Evolutionary conservation across 257 asterid species (phyloP).

Genomic region (Handroanthus guayacan): DNA sequence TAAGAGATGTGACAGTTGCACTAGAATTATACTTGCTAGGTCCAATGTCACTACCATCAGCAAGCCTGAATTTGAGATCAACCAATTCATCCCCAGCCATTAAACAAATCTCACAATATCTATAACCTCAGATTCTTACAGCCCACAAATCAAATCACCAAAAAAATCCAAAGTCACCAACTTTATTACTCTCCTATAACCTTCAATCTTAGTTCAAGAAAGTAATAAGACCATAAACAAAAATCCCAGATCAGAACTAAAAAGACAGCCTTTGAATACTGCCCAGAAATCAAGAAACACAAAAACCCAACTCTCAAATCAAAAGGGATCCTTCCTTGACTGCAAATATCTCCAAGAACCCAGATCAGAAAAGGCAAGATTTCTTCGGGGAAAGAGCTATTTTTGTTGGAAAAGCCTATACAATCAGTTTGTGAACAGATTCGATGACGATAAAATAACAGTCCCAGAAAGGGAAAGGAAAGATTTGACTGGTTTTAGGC

Average conservation of each 20-base stretch:
- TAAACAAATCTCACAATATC: constrained; percentile 35
- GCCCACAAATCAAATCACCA: constrained; percentile 46
- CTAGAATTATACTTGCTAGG: constrained; percentile 75
- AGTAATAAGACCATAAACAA: constrained; percentile 14
- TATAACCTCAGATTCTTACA: constrained; percentile 44
- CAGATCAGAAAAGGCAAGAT: constrained; percentile 52
- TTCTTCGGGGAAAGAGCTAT: constrained; percentile 9
- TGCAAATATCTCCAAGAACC: constrained; percentile 33
- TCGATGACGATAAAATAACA: not conserved
- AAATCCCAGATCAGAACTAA: constrained; percentile 44
- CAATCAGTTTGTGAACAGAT: constrained; percentile 15
- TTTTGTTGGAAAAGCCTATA: not conserved
- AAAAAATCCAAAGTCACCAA: constrained; percentile 15
- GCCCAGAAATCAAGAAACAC: constrained; percentile 34
- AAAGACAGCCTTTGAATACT: not conserved
- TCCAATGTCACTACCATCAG: constrained; percentile 95
- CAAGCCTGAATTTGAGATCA: constrained; percentile 91
- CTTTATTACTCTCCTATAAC: not conserved
- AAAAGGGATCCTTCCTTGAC: constrained; percentile 28
- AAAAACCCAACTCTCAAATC: constrained; percentile 26
- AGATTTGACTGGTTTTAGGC: constrained; percentile 6
- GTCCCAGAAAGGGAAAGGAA: constrained; percentile 13
- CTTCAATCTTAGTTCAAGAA: constrained; percentile 19
- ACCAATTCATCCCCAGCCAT: constrained; percentile 93
- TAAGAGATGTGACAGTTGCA: constrained; percentile 78